A percentile compares a stretch with the other conserved stretches of the same genome.
Conservation (phyloP, 1,284 basidiomycete species). For the Naganishia albida region DNA sequence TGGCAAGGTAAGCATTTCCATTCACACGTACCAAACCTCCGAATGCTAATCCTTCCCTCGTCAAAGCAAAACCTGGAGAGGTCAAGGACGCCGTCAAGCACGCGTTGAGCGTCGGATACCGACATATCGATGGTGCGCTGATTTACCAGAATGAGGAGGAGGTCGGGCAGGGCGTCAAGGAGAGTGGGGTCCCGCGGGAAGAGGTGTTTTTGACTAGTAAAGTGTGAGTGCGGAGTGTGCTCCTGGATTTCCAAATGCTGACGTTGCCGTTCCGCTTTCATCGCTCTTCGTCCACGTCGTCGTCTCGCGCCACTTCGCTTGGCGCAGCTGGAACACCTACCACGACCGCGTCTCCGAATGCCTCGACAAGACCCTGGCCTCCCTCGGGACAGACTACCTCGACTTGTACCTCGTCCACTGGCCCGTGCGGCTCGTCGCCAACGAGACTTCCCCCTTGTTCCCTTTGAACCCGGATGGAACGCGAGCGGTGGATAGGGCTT, state of each 20-base stretch:
- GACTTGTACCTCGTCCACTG: slow-evolving; percentile 57
- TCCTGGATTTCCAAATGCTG: too few species aligned
- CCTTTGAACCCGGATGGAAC: slow-evolving; percentile 53
- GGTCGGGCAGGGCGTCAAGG: slow-evolving; percentile 78
- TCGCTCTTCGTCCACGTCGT: too few species aligned
- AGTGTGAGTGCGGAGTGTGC: too few species aligned
- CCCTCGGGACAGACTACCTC: slow-evolving; percentile 74
- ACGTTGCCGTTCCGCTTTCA: too few species aligned
- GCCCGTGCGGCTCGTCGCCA: slow-evolving; percentile 43
- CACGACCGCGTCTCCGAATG: slow-evolving; percentile 63
- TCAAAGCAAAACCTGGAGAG: slow-evolving; percentile 70
- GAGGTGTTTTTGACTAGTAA: slow-evolving; percentile 73
- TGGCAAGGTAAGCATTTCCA: too few species aligned
- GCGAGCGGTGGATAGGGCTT: slow-evolving; percentile 66
- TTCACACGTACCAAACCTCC: too few species aligned
- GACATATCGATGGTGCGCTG: slow-evolving; percentile 76
- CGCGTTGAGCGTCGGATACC: slow-evolving; percentile 73
- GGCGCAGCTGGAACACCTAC: slow-evolving; percentile 62
- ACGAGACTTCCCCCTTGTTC: slow-evolving; percentile 45
- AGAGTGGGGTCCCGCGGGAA: slow-evolving; percentile 71
- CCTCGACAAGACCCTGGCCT: slow-evolving; percentile 68
- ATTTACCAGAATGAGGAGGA: slow-evolving; percentile 73
- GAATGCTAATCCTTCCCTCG: too few species aligned
- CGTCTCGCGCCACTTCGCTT: neutral
- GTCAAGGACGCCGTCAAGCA: slow-evolving; percentile 68